Percentiles rank a stretch among this genome's conserved stretches.
These are phyloP conservation scores for Hypoxylon perforatum DNA, from an alignment of 495 filamentous ascomycete species.

Conservation along the genomic window DNA sequence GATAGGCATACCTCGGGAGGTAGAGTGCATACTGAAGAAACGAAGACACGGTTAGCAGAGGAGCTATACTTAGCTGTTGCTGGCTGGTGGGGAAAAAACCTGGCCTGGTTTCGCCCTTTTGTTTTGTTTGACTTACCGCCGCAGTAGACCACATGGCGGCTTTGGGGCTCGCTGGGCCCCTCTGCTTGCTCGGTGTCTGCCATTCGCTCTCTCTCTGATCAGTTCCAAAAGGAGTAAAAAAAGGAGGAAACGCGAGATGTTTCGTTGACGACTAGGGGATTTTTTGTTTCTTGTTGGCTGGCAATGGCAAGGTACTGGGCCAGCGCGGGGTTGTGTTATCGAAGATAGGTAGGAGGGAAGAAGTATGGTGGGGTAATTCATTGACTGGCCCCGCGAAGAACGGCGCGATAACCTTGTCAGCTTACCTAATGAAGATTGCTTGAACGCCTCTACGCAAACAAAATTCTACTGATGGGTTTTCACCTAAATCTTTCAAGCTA, in stretches of 20 bases:
- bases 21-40: conserved; percentile 81
- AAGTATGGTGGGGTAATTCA: conserved; percentile 32
- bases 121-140: conserved; percentile 69
- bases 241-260: conserved; percentile 23
- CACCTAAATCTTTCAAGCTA: no score
- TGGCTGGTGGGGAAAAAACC: conserved; percentile 21
- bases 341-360: neutral
- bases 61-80: neutral
- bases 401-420: no score
- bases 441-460: no score
- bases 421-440: no score
- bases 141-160: conserved; percentile 79
- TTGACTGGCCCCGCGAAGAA: conserved; percentile 15
- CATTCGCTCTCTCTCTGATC: conserved; percentile 46
- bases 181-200: conserved; percentile 53
- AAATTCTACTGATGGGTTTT: no score
- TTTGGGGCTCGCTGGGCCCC: conserved; percentile 65
- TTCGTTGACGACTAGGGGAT: conserved; percentile 9
- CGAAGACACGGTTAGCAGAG: conserved; percentile 15
- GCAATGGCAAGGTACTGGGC: neutral
- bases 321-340: conserved; percentile 33
- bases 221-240: conserved; percentile 9
- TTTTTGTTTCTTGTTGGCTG: conserved; percentile 4
- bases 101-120: conserved; percentile 28
- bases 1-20: conserved; percentile 85